Percentiles rank a stretch among this genome's conserved stretches.
Evolutionary conservation across 345 rosid species (phyloP).

Genomic region (Mallotus nudiflorus): DNA sequence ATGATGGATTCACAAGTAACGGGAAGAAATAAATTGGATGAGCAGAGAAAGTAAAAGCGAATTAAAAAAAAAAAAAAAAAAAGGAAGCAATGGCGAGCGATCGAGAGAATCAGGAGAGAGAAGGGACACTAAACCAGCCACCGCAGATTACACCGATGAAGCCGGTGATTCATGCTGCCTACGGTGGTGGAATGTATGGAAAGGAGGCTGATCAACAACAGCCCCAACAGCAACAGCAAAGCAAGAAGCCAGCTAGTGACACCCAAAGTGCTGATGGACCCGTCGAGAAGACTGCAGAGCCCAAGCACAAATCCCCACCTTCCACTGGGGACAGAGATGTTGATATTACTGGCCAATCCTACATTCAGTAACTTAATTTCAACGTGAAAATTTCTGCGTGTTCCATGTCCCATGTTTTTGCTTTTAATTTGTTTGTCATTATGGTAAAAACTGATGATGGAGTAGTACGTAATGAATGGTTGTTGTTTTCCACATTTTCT

Average conservation of each 20-base stretch:
- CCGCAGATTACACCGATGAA: constrained; percentile 48
- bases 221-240: constrained; percentile 12
- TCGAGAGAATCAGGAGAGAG: constrained; percentile 23
- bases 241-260: constrained; percentile 53
- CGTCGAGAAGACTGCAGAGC: constrained; percentile 31
- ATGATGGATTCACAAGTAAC: neutral
- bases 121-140: constrained; percentile 35
- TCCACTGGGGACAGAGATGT: constrained; percentile 58
- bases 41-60: neutral
- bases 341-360: constrained; percentile 71
- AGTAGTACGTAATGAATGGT: too few relatives aligned
- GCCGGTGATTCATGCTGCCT: constrained; percentile 55
- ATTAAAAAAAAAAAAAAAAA: too few relatives aligned
- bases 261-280: constrained; percentile 66
- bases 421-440: neutral
- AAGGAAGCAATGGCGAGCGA: constrained; percentile 32
- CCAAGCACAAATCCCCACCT: constrained; percentile 52
- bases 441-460: too few relatives aligned
- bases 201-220: constrained; percentile 34
- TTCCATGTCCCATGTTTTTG: neutral
- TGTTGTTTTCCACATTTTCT: too few relatives aligned
- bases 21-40: neutral
- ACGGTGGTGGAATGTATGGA: constrained; percentile 69
- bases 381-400: too few relatives aligned
- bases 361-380: constrained; percentile 43